Evolutionary conservation across 345 rosid species (phyloP), one percentile per base, ranked within the genome.

Genomic region (Rhodamnia rubescens): DNA sequence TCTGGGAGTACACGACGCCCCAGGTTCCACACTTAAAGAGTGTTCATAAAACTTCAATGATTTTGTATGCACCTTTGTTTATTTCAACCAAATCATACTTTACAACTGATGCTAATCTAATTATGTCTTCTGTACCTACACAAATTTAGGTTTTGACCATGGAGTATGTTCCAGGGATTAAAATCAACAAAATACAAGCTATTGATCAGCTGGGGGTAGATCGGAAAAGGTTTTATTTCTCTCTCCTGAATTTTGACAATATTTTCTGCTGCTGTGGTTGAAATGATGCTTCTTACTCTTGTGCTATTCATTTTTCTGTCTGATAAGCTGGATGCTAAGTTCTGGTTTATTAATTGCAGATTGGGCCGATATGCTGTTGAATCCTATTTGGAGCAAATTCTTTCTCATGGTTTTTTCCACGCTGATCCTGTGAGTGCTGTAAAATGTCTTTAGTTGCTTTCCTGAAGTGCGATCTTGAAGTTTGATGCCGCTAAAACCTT

Each of bases 81-180:
- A 83, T 81, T 22, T 44, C 51, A 51, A 47, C 51, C 10, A 56
- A 14, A 54, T 52, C 49, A 54, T 40, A 49, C 83, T 29, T 24
- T 53, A 18, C 47, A 47, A 51, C 56, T 44, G 52, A 51, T 51
- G 74, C 52, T 53, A 57, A 61, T 85, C 83, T 74, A 20, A 12
- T 53, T 61, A 58, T 59, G 10, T 84, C 32, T 82, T 61, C 50
- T 74, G 80, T 69, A 36, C 80, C 80, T 16, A 36, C 56, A 29
- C 32, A 86, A 78, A 36, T 93, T 88, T 84, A 97, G 99, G 88
- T 96, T 88, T 89, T 97, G 90, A 94, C 98, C 80, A 97, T 97
- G 99, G 99, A 97, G 91, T 96, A 97, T 91, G 99, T 97, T 86
- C 99, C 99, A 12, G 99, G 99, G 86, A 97, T 97, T 86, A 97